Percentiles rank a stretch among this genome's conserved stretches.
These are phyloP conservation scores for Conticribra guillardii DNA, from an alignment of 108 stramenopile genomes.

Conservation along the genomic window DNA sequence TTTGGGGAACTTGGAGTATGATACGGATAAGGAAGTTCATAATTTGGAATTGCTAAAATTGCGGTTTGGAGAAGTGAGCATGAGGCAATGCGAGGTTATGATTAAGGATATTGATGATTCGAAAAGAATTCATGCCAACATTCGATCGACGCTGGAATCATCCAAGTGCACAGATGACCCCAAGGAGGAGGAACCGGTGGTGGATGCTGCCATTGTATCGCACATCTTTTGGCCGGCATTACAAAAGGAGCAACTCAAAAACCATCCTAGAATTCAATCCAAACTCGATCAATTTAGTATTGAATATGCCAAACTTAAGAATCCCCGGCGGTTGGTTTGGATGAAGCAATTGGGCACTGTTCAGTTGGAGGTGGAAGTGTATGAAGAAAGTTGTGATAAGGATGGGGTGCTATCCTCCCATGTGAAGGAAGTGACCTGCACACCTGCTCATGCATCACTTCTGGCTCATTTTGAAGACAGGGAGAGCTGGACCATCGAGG, in stretches of 20 bases:
- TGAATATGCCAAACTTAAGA: slow-evolving; percentile 89
- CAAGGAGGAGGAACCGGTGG: slow-evolving; percentile 30
- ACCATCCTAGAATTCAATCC: slow-evolving; percentile 80
- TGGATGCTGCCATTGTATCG: slow-evolving; percentile 90
- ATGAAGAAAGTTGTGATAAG: slow-evolving; percentile 54
- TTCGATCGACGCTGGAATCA: slow-evolving; percentile 66
- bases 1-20: slow-evolving; percentile 82
- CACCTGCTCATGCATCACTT: slow-evolving; percentile 90
- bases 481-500: slow-evolving; percentile 67
- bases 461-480: slow-evolving; percentile 92
- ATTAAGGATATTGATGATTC: slow-evolving; percentile 96
- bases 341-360: slow-evolving; percentile 88
- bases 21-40: slow-evolving; percentile 93
- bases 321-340: slow-evolving; percentile 92
- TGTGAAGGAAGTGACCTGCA: slow-evolving; percentile 79
- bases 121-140: slow-evolving; percentile 88
- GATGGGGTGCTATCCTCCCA: slow-evolving; percentile 56
- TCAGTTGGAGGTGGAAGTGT: slow-evolving; percentile 90
- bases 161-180: too few relatives aligned
- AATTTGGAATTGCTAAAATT: slow-evolving; percentile 96
- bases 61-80: slow-evolving; percentile 91
- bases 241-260: slow-evolving; percentile 76
- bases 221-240: slow-evolving; percentile 98
- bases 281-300: slow-evolving; percentile 70
- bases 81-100: slow-evolving; percentile 98